Percentiles rank a stretch among this genome's conserved stretches.
Evolutionary conservation across 306 rosid genomes (phyloP).

Genomic region (Quercus variabilis): DNA sequence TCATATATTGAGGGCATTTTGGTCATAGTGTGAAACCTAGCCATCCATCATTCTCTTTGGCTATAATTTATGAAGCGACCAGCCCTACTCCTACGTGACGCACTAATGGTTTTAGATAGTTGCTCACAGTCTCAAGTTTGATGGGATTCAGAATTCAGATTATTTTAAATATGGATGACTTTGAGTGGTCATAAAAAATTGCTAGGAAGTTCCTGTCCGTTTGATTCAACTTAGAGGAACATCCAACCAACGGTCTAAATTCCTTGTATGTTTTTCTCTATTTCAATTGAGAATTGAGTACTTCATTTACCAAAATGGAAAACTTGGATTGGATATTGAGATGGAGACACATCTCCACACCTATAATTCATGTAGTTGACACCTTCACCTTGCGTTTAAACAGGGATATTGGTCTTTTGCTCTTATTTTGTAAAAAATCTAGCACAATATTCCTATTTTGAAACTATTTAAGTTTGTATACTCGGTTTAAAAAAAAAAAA

Average conservation of each 20-base stretch:
- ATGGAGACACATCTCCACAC: too few species aligned
- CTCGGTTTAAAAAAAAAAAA: too few species aligned
- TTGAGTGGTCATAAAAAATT: neutral
- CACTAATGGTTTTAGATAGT: neutral
- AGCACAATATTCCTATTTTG: rapidly evolving
- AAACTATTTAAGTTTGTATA: too few species aligned
- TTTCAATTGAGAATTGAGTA: neutral
- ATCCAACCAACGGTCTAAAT: neutral
- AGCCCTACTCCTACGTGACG: neutral
- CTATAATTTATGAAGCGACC: neutral
- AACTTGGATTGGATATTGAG: too few species aligned
- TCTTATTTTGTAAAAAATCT: too few species aligned
- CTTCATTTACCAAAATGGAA: neutral
- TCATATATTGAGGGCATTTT: neutral
- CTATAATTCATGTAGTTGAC: too few species aligned
- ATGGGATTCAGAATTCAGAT: too few species aligned
- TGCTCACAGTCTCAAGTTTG: too few species aligned
- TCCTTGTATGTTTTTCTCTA: neutral
- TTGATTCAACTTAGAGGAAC: neutral
- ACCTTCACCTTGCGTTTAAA: too few species aligned
- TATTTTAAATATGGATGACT: too few species aligned
- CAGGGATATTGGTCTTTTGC: too few species aligned
- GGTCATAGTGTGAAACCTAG: neutral
- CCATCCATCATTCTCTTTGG: neutral
- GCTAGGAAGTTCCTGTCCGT: neutral